phyloP scores from a whole-genome alignment of 192 early-diverging fungal species.

The Coemansia sp. region DNA sequence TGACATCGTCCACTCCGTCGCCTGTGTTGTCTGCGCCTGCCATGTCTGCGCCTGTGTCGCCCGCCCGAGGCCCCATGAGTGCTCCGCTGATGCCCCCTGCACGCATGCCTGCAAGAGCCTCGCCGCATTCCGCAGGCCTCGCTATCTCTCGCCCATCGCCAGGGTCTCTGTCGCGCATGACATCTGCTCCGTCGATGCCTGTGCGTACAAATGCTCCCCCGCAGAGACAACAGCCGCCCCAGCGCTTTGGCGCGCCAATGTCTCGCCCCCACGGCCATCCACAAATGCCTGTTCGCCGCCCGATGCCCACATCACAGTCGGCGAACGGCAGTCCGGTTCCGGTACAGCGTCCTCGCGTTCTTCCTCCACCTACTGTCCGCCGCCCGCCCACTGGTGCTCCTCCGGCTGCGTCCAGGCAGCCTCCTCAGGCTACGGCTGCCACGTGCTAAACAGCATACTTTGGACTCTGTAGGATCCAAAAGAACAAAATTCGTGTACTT shows the following conservation, averaged over 20 bases:
- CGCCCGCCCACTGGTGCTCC: slow-evolving; percentile 3
- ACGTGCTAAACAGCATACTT: slow-evolving; percentile 13
- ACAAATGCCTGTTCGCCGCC: slow-evolving; percentile 11
- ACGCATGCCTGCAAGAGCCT: slow-evolving; percentile 5
- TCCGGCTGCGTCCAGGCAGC: slow-evolving; percentile 3
- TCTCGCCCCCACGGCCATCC: not conserved
- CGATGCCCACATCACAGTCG: not conserved
- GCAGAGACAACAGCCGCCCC: not conserved
- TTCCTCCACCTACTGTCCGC: slow-evolving; percentile 7
- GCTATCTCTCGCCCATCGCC: not conserved
- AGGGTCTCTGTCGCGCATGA: slow-evolving; percentile 10
- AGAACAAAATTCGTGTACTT: slow-evolving; percentile 12
- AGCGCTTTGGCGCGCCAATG: not conserved
- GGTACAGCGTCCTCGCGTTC: slow-evolving; percentile 2
- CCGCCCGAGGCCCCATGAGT: slow-evolving; percentile 7
- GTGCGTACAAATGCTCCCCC: not conserved
- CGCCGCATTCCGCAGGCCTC: not conserved
- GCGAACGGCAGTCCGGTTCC: not conserved
- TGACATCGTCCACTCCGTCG: slow-evolving; percentile 17
- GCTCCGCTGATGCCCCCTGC: not conserved
- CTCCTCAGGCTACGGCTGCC: slow-evolving; percentile 9
- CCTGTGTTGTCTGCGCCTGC: slow-evolving; percentile 23
- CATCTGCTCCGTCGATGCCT: slow-evolving; percentile 12
- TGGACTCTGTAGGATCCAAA: not conserved
- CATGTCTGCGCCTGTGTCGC: slow-evolving; percentile 14